Evolutionary conservation across 1,284 basidiomycete genomes (phyloP), one percentile per base, ranked within the genome.

Genomic region (Ustilago loliicola): DNA sequence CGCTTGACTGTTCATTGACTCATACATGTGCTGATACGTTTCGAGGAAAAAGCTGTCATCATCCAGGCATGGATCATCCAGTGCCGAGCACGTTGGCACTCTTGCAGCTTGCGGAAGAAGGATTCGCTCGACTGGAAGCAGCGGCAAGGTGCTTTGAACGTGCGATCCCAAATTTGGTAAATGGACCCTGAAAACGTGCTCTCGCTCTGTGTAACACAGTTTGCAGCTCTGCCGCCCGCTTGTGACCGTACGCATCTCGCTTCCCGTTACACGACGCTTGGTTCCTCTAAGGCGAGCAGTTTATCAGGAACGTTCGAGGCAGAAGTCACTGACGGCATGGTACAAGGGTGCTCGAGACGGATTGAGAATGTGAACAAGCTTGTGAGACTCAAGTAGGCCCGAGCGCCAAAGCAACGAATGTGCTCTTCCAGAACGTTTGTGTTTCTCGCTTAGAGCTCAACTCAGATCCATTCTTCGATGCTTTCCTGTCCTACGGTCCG

Each of bases 121-220:
- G 21, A 7, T 25, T 48, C 45, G 45, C 32, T 34, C 11, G 32
- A 34, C 32, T 34, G 32, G 7, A 34, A 34, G 11, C 45, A 48
- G 7, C 45, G 45, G 21, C 45, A 27, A 4, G 8, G 45, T 21
- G 9, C 29, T 30, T 32, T 32, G 15, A 57, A 57, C 55, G 55
- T 57, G 55, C 55, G n/a, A n/a, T 48, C 7, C 48, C 48, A 50
- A 50, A 50, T 11, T 23, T 50, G 48, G 25, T 25, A 50, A 50
- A 15, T 59, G 58, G 58, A 61, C 58, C 58, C 58, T 61, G 58
- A 61, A 23, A 61, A 61, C 58, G 58, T 61, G 58, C 58, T 32
- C 56, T 58, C 38, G 15, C 38, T 40, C 38, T 40, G n/a, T 15
- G 6, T 1, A 17, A 7, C 38, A 45, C 42, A 50, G 25, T 29